Base-by-base conservation (phyloP, 176 grass and related monocot genomes). In the Cenchrus fungigraminus region DNA sequence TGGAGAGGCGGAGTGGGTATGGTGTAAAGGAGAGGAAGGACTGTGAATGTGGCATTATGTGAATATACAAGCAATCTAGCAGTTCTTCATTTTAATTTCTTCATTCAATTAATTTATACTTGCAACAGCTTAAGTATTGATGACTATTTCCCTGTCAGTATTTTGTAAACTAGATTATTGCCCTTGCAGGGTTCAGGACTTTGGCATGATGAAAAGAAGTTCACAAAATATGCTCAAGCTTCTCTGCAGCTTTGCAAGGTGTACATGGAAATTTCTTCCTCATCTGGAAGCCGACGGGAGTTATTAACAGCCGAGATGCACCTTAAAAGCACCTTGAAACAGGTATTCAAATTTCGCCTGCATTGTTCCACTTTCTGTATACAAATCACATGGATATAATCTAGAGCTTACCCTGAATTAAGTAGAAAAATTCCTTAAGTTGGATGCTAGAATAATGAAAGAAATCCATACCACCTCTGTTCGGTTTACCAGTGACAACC, bases 281-380 rank as follows among this genome's bases (percentile, higher is more conserved):
- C 91, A 11, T 90, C 37, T 60, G 95, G 93, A 63, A 93, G 77
- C 73, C 66, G 60, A 10, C 84, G 57, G 77, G 91, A 98, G 63
- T 83, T 98, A 86, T 88, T 92, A 45, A 66, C 74, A 73, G 95
- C 89, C 32, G 92, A 95, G 87, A 92, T 98, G 93, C 93, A 95
- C 71, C 89, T 98, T 49, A 93, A 85, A 95, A 95, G 91, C 77
- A 85, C 87, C 52, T 92, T 98, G 71, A 98, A 95, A 82, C 89
- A 95, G 95, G 93, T 93, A 69, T 82, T 13, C 44, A 22, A 58
- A 40, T 73, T 61, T 57, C 50, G 15, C 32, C 55, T 79, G 62
- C 70, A 16, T 53, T 63, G 12, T 25, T 86, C 49, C 54, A 59
- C 49, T 72, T 87, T 16, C 52, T 60, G 32, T 54, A 45, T 71